phyloP scores from a whole-genome alignment of 345 rosid species.

The Salix caprea region DNA sequence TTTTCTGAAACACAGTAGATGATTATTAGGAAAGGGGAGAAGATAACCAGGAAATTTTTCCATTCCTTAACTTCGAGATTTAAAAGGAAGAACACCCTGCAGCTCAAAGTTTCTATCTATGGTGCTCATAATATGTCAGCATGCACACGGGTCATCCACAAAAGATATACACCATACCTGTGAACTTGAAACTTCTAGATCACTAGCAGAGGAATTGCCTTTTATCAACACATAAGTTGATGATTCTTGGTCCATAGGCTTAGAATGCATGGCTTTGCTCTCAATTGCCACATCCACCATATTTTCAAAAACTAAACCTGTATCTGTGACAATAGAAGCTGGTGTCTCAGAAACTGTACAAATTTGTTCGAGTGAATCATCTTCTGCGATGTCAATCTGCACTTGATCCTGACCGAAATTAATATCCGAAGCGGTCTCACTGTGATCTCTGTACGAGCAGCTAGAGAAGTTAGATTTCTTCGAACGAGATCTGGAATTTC shows the following conservation, averaged over 20 bases:
- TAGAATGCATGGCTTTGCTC: conserved; percentile 27
- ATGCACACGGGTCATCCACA: not conserved
- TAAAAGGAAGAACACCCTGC: not conserved
- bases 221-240: conserved; percentile 31
- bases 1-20: not conserved
- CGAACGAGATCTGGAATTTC: conserved; percentile 36
- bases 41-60: not conserved
- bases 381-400: conserved; percentile 27
- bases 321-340: conserved; percentile 26
- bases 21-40: not conserved
- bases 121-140: not conserved
- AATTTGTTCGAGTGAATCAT: conserved; percentile 25
- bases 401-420: conserved; percentile 24
- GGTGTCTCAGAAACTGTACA: conserved; percentile 37
- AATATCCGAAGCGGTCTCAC: conserved; percentile 45
- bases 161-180: conserved; percentile 26
- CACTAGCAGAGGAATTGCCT: conserved; percentile 30
- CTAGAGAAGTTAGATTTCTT: conserved; percentile 35
- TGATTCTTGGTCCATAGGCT: conserved; percentile 30
- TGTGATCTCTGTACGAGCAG: conserved; percentile 17
- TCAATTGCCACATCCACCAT: conserved; percentile 32
- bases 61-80: not conserved
- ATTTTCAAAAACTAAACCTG: conserved; percentile 37
- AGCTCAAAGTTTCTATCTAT: not conserved
- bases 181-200: conserved; percentile 26